A percentile compares a stretch with the other conserved stretches of the same genome.
Conservation (phyloP, 2,329 filamentous ascomycete species). For the Aspergillus aculeatinus region DNA sequence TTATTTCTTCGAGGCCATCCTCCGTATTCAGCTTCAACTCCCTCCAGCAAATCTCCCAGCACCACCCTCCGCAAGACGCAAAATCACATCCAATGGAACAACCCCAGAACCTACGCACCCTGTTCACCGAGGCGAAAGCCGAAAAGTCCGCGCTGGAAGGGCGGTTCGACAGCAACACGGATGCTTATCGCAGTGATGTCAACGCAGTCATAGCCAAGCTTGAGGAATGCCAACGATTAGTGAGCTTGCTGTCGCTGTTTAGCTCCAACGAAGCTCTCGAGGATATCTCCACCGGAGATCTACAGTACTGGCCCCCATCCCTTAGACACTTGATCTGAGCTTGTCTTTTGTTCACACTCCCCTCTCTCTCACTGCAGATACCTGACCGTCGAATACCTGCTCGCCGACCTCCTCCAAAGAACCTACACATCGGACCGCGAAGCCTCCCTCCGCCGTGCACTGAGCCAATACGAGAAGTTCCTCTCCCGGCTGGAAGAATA, state of each 20-base stretch:
- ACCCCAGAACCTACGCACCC: conserved; percentile 54
- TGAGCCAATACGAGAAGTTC: conserved; percentile 74
- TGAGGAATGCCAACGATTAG: conserved; percentile 68
- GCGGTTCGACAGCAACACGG: conserved; percentile 63
- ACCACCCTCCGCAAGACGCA: background rate
- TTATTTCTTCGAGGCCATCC: conserved; percentile 13
- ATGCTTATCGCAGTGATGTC: conserved; percentile 67
- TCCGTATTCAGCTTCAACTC: conserved; percentile 14
- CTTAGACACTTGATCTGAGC: too few species aligned
- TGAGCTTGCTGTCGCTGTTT: conserved; percentile 75
- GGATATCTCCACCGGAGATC: conserved; percentile 77
- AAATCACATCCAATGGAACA: conserved; percentile 42
- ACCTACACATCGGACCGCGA: conserved; percentile 64
- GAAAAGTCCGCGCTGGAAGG: conserved; percentile 60
- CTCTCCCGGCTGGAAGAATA: conserved; percentile 77
- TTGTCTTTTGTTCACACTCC: conserved; percentile 15
- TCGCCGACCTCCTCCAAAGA: conserved; percentile 76
- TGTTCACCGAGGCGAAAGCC: conserved; percentile 57
- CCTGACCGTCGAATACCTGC: conserved; percentile 71
- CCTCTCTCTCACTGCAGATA: conserved; percentile 50
- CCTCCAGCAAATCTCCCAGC: background rate
- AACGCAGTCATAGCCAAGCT: conserved; percentile 67
- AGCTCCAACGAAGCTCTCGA: conserved; percentile 86
- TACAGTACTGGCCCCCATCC: conserved; percentile 58
- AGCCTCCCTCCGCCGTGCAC: conserved; percentile 60